Evolutionary conservation across 768 basidiomycete species (phyloP), one percentile per base, ranked within the genome.

Genomic region (Pleurotus sapidus): DNA sequence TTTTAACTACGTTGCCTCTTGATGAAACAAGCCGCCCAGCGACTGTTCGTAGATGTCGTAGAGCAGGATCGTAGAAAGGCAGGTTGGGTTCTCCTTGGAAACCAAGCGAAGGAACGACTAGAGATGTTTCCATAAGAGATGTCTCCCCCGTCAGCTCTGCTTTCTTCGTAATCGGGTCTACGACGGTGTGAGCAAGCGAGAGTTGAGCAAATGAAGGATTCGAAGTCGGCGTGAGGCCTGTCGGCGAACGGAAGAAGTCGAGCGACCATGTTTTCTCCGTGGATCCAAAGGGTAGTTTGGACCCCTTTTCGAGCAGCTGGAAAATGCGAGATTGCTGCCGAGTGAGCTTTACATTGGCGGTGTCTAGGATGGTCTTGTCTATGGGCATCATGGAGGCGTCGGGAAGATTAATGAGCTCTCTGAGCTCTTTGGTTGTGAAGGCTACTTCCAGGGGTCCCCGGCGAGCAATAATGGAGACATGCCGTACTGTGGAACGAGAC

Each of bases 381-480:
- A 93, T 71, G 5, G 89, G 89, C 23, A 78, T 70, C 80, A 95
- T 86, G 23, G 84, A 76, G 0, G 85, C 85, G 47, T 86, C 83
- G 0, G 83, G 79, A 30, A 92, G 68, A 40, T 73, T 77, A 8
- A 83, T 81, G 77, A 98, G 81, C 72, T 98, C 96, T 20, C 96
- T 78, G 3, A 97, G 78, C 70, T 99, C 96, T 69, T 98, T 98
- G 34, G 88, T 86, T 3, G 95, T 94, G 66, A 95, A 96, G 0
- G 92, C 88, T 1, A 91, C 93, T 67, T 98, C 89, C 5, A 88
- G 79, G 0, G 93, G 93, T 0, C 96, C 95, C 11, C 96, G 82
- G 47, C 96, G 78, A 1, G 84, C 95, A 23, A 97, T 77, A 48
- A 95, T 91, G 12, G 87, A 86, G 42, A 99, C 87, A 57, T 89